A percentile compares a stretch with the other conserved stretches of the same genome.
Conservation (phyloP, 495 filamentous ascomycete genomes). For the Cenococcum geophilum region DNA sequence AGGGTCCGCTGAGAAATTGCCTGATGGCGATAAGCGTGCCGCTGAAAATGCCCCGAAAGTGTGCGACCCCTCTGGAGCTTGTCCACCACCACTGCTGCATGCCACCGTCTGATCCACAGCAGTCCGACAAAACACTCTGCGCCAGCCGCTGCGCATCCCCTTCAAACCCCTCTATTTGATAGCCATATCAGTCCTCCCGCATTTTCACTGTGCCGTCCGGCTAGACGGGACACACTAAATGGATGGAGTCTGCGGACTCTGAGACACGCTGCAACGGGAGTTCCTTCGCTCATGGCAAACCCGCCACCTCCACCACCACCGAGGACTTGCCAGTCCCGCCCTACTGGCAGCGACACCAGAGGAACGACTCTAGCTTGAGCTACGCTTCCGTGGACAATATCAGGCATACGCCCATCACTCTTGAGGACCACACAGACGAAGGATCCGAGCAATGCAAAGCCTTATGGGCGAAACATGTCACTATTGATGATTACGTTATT, state of each 20-base stretch:
- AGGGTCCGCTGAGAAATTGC: background rate
- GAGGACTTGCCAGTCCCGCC: conserved; percentile 37
- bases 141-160: background rate
- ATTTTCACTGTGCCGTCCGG: background rate
- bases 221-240: conserved; percentile 20
- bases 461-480: conserved; percentile 61
- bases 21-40: background rate
- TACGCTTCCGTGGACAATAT: conserved; percentile 22
- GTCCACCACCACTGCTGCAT: background rate
- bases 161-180: background rate
- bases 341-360: conserved; percentile 40
- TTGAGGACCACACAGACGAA: conserved; percentile 68
- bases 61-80: background rate
- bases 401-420: conserved; percentile 47
- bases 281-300: conserved; percentile 7
- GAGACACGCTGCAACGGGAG: conserved; percentile 14
- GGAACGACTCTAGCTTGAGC: conserved; percentile 36
- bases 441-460: conserved; percentile 54
- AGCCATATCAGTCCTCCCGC: background rate
- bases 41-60: background rate
- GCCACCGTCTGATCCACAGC: background rate
- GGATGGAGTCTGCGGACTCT: conserved; percentile 33
- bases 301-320: conserved; percentile 5
- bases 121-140: no score
- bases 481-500: conserved; percentile 61